Conservation (phyloP, 306 rosid species). For the Cucurbita pepo region DNA sequence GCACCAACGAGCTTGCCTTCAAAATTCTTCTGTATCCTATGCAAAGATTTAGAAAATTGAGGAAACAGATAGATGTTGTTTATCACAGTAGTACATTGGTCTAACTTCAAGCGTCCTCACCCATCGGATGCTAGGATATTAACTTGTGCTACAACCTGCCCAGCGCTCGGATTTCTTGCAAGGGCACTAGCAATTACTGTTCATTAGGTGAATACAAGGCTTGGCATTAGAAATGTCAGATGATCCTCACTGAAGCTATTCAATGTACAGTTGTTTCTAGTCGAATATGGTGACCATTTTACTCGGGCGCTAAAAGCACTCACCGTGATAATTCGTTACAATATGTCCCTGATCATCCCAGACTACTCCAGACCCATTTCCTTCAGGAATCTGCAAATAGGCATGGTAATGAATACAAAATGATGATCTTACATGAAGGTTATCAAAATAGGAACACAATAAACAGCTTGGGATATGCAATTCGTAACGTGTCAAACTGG, state of each 20-base stretch:
- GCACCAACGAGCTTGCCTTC: constrained; percentile 89
- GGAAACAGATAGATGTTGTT: neutral
- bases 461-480: neutral
- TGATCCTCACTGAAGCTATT: neutral
- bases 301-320: constrained; percentile 1
- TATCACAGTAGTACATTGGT: neutral
- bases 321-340: constrained; percentile 93
- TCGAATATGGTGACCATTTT: neutral
- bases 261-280: neutral
- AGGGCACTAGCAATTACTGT: constrained; percentile 89
- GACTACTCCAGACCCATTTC: constrained; percentile 96
- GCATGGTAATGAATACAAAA: neutral
- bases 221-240: neutral
- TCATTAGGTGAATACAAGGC: neutral
- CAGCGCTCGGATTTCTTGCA: constrained; percentile 60
- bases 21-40: constrained; percentile 69
- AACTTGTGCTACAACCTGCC: constrained; percentile 87
- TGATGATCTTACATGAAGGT: neutral
- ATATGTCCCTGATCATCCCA: constrained; percentile 93
- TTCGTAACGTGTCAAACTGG: neutral
- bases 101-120: constrained; percentile 31
- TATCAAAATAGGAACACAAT: neutral
- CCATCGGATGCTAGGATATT: constrained; percentile 74
- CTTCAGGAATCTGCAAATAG: constrained; percentile 74
- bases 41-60: constrained; percentile 5